Evolutionary conservation across 148 eudicot species (phyloP).

Genomic region (Chenopodium quinoa): DNA sequence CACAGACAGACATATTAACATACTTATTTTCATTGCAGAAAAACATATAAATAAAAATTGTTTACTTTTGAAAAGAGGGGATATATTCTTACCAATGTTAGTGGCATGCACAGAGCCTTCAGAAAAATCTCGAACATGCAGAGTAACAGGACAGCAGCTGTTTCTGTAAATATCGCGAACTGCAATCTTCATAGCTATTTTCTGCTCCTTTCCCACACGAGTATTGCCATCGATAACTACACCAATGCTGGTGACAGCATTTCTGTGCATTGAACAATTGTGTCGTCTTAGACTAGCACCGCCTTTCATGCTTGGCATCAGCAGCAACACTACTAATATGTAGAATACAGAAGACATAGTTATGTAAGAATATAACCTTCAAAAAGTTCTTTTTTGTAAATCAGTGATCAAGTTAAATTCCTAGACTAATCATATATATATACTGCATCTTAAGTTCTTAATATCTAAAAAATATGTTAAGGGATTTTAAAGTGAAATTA

Average conservation of each 20-base stretch:
- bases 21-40: too few species aligned
- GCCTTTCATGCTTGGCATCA: not conserved
- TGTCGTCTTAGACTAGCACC: not conserved
- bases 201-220: slow-evolving; percentile 33
- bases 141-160: slow-evolving; percentile 13
- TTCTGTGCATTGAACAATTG: not conserved
- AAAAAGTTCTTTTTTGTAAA: not conserved
- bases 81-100: not conserved
- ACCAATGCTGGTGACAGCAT: slow-evolving; percentile 20
- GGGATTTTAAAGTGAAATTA: not conserved
- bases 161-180: slow-evolving; percentile 22
- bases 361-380: not conserved
- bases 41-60: not conserved
- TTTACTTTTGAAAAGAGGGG: not conserved
- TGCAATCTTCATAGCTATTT: slow-evolving; percentile 38
- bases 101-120: slow-evolving; percentile 14
- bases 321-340: not conserved
- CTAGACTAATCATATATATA: too few species aligned
- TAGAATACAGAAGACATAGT: not conserved
- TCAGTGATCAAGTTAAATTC: not conserved
- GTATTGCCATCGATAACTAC: slow-evolving; percentile 27
- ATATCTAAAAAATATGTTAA: too few species aligned
- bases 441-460: too few species aligned
- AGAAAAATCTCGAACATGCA: slow-evolving; percentile 27
- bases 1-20: too few species aligned